phyloP scores from a whole-genome alignment of 1,284 basidiomycete species.

The Gomphus bonarii region DNA sequence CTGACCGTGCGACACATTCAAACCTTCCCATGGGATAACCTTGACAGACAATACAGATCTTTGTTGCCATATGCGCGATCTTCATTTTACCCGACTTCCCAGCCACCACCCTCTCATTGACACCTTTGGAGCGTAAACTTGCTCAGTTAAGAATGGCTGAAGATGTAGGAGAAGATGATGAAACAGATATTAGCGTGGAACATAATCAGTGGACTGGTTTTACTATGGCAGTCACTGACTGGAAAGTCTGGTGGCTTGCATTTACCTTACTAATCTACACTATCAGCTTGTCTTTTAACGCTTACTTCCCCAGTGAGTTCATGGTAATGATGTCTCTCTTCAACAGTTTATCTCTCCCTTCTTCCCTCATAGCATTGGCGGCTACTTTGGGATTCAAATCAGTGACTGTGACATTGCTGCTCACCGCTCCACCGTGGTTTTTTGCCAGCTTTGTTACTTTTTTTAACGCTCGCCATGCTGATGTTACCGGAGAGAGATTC shows the following conservation, averaged over 20 bases:
- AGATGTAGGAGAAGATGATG: slow-evolving; percentile 27
- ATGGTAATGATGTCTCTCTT: not conserved
- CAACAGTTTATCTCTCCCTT: not conserved
- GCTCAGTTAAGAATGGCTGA: slow-evolving; percentile 33
- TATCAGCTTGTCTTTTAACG: slow-evolving; percentile 63
- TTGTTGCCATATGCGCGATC: slow-evolving; percentile 14
- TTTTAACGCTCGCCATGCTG: slow-evolving; percentile 45
- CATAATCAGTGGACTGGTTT: slow-evolving; percentile 32
- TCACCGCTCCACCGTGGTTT: slow-evolving; percentile 72
- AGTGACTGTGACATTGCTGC: slow-evolving; percentile 52
- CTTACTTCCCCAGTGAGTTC: slow-evolving; percentile 49
- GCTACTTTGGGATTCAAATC: slow-evolving; percentile 56
- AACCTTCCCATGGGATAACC: not conserved
- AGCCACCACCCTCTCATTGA: slow-evolving; percentile 17
- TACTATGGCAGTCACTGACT: slow-evolving; percentile 50
- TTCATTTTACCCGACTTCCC: slow-evolving; percentile 34
- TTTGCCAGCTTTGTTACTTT: slow-evolving; percentile 43
- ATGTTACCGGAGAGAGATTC: slow-evolving; percentile 54
- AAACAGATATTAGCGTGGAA: slow-evolving; percentile 18
- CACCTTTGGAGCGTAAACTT: slow-evolving; percentile 26
- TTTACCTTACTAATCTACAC: slow-evolving; percentile 42
- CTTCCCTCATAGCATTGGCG: slow-evolving; percentile 5
- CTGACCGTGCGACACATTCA: slow-evolving; percentile 4
- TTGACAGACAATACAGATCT: not conserved
- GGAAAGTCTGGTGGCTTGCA: slow-evolving; percentile 69